Evolutionary conservation across 768 basidiomycete genomes (phyloP), one percentile per base, ranked within the genome.

Genomic region (Boletus rubescentipes): DNA sequence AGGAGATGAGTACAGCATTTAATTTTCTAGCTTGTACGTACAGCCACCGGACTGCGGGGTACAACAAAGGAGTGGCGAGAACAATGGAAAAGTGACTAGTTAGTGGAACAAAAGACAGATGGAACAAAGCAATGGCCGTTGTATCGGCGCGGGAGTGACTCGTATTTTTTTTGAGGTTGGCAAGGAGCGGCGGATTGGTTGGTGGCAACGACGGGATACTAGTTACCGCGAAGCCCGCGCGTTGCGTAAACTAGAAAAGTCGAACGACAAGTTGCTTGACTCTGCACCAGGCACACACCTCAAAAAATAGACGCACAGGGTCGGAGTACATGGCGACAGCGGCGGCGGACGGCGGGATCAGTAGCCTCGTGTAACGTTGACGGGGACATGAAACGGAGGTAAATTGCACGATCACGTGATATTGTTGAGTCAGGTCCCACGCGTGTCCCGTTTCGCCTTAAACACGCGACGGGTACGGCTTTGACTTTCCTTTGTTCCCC

Each of bases 311-410:
- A 14, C 1, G n/a, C n/a, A 16, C 32, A 42, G 41, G 57, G 52
- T 42, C 14, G 40, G 46, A 30, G 52, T 60, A 26, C 26, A 26
- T 26, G 34, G 30, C 47, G 31, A 47, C 42, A 36, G 56, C 7
- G 30, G 35, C 35, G 46, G 14, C 12, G 14, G 42, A 57, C 40
- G 9, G 18, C 20, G 30, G 32, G 15, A 41, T 50, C 44, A 55
- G 54, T 71, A 69, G 64, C 68, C 68, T 69, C 68, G 70, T 69
- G 68, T 68, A 67, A 60, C 66, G 65, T 57, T 52, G 67, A 68
- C 61, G 63, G 67, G 20, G 63, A 49, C 48, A 9, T 37, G 36
- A 55, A 45, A 65, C 62, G 65, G 67, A 62, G 44, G 45, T 60
- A 69, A 55, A 53, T 55, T 23, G 42, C 54, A 14, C 67, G 69